Evolutionary conservation across 306 rosid species (phyloP), one percentile per base, ranked within the genome.

Genomic region (Pyrus pyrifolia): DNA sequence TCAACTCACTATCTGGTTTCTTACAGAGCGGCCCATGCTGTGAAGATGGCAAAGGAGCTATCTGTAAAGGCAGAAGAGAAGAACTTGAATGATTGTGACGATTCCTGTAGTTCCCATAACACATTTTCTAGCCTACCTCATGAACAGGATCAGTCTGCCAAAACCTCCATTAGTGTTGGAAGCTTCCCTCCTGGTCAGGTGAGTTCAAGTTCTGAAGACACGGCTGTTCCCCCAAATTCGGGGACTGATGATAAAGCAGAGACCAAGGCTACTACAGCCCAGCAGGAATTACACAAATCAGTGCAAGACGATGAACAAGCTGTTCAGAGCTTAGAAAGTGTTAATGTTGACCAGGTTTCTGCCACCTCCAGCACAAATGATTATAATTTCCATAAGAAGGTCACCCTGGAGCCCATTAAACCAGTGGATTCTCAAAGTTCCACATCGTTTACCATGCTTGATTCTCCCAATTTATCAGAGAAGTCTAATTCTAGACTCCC

Each of bases 121-220:
- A 92, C 98, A 69, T 92, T 91, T 81, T 85, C 97, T 67, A 93
- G 97, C 87, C 71, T 96, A 84, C 97, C 99, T 66, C 89, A 78
- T 77, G 94, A 93, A 65, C 97, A 85, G 70, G 98, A 89, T 70
- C 94, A 85, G 82, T 90, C 98, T 70, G 84, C 60, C 67, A 90
- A 91, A 88, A 92, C 95, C 76, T 91, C 99, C 78, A 89, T 96
- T 55, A 93, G 89, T 84, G 90, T 87, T 74, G 98, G 97, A 79
- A 96, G 99, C 90, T 91, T 96, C 87, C 96, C 96, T 81, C 93
- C 80, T 81, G 99, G 82, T 30, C 97, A 87, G 87, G 88, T 86
- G 44, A 93, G 98, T 87, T 79, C 97, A 71, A 93, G 97, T 81
- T 96, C 99, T 76, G 98, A 96, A 73, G 98, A 93, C 69, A 91